Evolutionary conservation across 2,329 filamentous ascomycete genomes (phyloP).

Genomic region (Fusarium xylarioides): DNA sequence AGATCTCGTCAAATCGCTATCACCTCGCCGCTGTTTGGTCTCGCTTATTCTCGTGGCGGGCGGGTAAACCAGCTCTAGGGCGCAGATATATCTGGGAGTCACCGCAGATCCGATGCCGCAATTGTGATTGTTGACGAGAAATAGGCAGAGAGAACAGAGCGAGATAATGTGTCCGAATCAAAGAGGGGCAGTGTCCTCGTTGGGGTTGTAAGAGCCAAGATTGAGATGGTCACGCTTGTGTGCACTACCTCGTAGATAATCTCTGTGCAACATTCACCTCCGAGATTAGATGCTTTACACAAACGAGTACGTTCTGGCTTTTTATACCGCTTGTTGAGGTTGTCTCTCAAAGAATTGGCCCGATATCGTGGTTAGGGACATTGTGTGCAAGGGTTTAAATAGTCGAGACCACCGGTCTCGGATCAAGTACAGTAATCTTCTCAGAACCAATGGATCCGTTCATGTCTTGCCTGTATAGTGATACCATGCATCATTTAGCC

Average conservation of each 20-base stretch:
- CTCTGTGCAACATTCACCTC: background rate
- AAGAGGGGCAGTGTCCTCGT: slow-evolving; percentile 14
- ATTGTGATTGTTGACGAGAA: background rate
- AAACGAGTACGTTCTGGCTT: background rate
- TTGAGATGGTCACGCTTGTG: background rate
- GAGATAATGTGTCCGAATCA: background rate
- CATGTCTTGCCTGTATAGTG: background rate
- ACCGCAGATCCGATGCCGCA: slow-evolving; percentile 17
- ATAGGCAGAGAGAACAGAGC: background rate
- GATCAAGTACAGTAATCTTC: background rate
- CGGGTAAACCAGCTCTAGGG: too few species aligned
- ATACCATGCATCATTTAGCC: background rate
- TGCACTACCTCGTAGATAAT: background rate
- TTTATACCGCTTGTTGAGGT: slow-evolving; percentile 8
- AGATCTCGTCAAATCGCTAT: background rate
- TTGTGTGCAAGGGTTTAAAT: slow-evolving; percentile 6
- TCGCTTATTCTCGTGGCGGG: slow-evolving; percentile 16
- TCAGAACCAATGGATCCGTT: background rate
- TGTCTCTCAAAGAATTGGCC: background rate
- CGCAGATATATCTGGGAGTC: background rate
- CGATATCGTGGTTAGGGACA: slow-evolving; percentile 14
- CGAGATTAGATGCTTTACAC: background rate
- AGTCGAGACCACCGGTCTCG: slow-evolving; percentile 18
- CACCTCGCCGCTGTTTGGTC: background rate
- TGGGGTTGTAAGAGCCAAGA: slow-evolving; percentile 12